Conservation (phyloP, 164 flowering plant species). For the Pachysandra terminalis region DNA sequence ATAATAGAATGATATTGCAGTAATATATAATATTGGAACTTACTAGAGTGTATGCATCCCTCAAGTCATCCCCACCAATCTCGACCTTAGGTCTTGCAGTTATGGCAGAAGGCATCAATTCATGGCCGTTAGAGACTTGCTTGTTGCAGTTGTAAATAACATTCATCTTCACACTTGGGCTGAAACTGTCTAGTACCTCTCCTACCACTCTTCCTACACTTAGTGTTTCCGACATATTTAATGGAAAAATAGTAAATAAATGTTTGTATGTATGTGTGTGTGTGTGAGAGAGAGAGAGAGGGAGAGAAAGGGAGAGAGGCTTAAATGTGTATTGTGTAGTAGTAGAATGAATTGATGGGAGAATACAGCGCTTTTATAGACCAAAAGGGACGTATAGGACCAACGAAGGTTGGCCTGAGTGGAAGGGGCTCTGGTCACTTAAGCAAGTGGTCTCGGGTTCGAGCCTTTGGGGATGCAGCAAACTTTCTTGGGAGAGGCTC, state of each 20-base stretch:
- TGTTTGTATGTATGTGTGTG: background rate
- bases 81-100: slow-evolving; percentile 51
- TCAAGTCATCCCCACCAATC: slow-evolving; percentile 64
- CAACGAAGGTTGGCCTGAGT: too few species aligned
- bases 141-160: slow-evolving; percentile 49
- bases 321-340: background rate
- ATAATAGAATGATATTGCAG: too few species aligned
- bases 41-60: slow-evolving; percentile 67
- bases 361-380: slow-evolving; percentile 26
- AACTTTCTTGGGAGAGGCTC: too few species aligned
- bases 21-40: slow-evolving; percentile 6
- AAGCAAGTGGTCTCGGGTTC: slow-evolving; percentile 12
- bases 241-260: too few species aligned
- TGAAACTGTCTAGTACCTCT: slow-evolving; percentile 63
- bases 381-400: slow-evolving; percentile 5
- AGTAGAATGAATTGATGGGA: background rate
- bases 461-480: too few species aligned
- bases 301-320: background rate
- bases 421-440: too few species aligned
- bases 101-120: slow-evolving; percentile 57
- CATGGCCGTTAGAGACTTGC: slow-evolving; percentile 64
- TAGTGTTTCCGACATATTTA: slow-evolving; percentile 47
- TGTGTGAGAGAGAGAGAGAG: slow-evolving; percentile 8
- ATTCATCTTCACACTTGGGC: slow-evolving; percentile 57
- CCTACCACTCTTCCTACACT: slow-evolving; percentile 64